These are phyloP conservation scores for Candida coleopterorum DNA, from an alignment of 805 yeast species.

Conservation along the genomic window DNA sequence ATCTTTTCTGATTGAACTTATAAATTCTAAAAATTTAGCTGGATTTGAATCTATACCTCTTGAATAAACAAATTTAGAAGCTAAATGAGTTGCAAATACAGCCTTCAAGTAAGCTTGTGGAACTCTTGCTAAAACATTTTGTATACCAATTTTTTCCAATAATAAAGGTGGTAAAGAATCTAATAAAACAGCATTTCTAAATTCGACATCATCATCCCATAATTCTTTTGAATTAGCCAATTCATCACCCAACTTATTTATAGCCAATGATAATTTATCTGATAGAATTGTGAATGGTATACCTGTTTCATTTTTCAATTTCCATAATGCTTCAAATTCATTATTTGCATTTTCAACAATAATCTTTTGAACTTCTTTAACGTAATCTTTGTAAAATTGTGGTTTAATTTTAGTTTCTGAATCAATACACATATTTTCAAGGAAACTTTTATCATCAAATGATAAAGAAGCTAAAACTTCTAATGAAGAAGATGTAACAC, in stretches of 20 bases:
- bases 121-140: slow-evolving; percentile 64
- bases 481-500: slow-evolving; percentile 93
- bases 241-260: slow-evolving; percentile 82
- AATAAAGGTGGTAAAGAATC: slow-evolving; percentile 78
- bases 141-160: slow-evolving; percentile 60
- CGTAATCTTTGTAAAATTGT: slow-evolving; percentile 76
- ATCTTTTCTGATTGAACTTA: slow-evolving; percentile 52
- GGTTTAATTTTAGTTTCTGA: slow-evolving; percentile 53
- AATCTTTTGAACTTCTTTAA: slow-evolving; percentile 72
- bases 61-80: slow-evolving; percentile 79
- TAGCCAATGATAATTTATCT: slow-evolving; percentile 78
- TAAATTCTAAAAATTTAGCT: slow-evolving; percentile 67
- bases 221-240: slow-evolving; percentile 74
- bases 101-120: slow-evolving; percentile 88
- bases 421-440: slow-evolving; percentile 71
- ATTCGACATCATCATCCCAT: slow-evolving; percentile 73
- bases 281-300: slow-evolving; percentile 64
- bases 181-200: slow-evolving; percentile 71
- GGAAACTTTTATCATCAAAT: slow-evolving; percentile 79
- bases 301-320: slow-evolving; percentile 59
- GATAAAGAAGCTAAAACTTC: slow-evolving; percentile 94
- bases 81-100: slow-evolving; percentile 79
- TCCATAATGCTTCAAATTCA: slow-evolving; percentile 88
- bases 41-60: slow-evolving; percentile 80
- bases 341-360: slow-evolving; percentile 72